Conservation (phyloP, 2,329 filamentous ascomycete genomes). For the Colletotrichum brevisporum region DNA sequence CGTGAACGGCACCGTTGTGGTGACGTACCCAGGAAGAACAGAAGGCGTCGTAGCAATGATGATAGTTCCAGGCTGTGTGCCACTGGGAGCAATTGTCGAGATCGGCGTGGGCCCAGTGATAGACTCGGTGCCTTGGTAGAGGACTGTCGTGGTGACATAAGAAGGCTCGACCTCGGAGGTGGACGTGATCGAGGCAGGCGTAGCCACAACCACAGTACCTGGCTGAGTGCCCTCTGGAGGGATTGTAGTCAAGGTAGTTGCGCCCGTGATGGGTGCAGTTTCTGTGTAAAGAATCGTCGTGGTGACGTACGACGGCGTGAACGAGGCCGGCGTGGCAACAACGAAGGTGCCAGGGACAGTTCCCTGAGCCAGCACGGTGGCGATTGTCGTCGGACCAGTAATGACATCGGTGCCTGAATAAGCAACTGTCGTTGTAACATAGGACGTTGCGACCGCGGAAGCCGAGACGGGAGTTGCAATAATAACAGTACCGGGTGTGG, state of each 20-base stretch:
- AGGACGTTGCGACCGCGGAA: neutral
- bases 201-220: conserved; percentile 13
- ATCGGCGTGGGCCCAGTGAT: neutral
- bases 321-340: neutral
- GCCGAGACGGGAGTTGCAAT: neutral
- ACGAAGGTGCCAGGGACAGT: conserved; percentile 1
- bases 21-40: conserved; percentile 3
- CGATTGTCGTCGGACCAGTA: neutral
- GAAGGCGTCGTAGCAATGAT: conserved; percentile 11
- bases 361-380: conserved; percentile 11
- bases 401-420: conserved; percentile 5
- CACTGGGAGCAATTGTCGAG: neutral
- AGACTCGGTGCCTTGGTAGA: neutral
- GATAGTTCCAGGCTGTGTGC: conserved; percentile 2
- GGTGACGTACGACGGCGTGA: conserved; percentile 8
- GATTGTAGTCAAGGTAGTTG: conserved; percentile 16
- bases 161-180: neutral
- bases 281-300: conserved; percentile 6
- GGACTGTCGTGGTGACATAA: conserved; percentile 7
- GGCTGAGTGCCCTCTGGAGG: conserved; percentile 17
- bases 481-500: conserved; percentile 3
- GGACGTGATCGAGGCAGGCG: neutral
- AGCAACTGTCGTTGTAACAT: neutral
- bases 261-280: conserved; percentile 3
- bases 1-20: conserved; percentile 8